phyloP scores from a whole-genome alignment of 1,139 yeast species.

The Candida smagusa region DNA sequence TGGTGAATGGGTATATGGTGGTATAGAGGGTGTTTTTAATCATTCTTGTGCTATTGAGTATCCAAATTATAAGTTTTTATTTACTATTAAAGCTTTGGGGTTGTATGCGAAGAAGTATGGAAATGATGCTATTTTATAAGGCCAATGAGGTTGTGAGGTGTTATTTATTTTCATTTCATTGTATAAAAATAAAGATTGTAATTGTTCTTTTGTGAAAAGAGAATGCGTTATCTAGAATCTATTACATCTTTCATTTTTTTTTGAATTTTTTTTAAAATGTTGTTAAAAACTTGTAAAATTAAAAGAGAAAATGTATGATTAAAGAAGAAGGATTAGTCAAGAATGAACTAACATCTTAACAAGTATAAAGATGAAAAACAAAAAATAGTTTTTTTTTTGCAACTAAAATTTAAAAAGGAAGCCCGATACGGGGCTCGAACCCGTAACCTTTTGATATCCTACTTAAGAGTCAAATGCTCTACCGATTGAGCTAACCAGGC shows the following conservation, averaged over 20 bases:
- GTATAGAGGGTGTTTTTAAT: conserved; percentile 93
- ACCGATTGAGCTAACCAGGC: conserved; percentile 34
- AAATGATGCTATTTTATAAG: conserved; percentile 9
- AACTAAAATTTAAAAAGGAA: neutral
- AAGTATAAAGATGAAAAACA: neutral
- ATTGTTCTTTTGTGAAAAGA: neutral
- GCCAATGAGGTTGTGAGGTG: too few species aligned
- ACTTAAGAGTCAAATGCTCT: conserved; percentile 26
- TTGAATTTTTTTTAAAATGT: too few species aligned
- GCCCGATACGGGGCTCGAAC: conserved; percentile 5
- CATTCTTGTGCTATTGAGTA: conserved; percentile 91
- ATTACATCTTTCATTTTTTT: too few species aligned
- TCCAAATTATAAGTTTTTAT: conserved; percentile 86
- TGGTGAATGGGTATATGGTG: conserved; percentile 88
- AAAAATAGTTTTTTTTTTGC: neutral
- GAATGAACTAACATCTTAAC: too few species aligned
- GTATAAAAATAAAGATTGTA: neutral
- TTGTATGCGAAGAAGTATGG: conserved; percentile 50
- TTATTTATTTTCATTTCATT: neutral
- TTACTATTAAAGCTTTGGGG: conserved; percentile 92
- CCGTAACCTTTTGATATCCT: conserved; percentile 3
- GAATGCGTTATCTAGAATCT: neutral
- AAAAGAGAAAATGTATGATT: too few species aligned
- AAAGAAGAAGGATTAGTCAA: too few species aligned
- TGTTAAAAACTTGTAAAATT: too few species aligned